These are phyloP conservation scores for Macrotyloma uniflorum DNA, from an alignment of 306 rosid genomes.

Conservation along the genomic window DNA sequence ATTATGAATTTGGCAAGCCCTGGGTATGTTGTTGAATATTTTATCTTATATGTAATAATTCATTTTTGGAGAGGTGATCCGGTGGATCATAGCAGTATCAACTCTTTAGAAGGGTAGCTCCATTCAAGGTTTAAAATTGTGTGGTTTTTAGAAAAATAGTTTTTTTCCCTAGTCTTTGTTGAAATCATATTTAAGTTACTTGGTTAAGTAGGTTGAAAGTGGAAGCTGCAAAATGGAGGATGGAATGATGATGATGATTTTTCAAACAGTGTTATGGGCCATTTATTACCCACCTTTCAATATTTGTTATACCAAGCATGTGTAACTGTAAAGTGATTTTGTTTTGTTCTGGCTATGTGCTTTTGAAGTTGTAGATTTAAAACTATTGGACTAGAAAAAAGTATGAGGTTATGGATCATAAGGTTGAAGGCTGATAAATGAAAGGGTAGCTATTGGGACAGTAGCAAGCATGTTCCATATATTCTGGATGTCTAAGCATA, in stretches of 20 bases:
- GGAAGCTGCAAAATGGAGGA: slow-evolving; percentile 12
- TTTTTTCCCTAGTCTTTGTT: background rate
- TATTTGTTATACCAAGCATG: slow-evolving; percentile 20
- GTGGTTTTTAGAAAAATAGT: background rate
- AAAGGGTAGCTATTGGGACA: slow-evolving; percentile 19
- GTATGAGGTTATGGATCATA: slow-evolving; percentile 10
- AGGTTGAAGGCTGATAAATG: slow-evolving; percentile 30
- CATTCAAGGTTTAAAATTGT: slow-evolving; percentile 3
- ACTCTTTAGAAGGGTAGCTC: slow-evolving; percentile 13
- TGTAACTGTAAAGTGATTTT: slow-evolving; percentile 11
- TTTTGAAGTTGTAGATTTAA: slow-evolving; percentile 20
- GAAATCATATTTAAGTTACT: slow-evolving; percentile 13
- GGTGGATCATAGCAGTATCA: slow-evolving; percentile 4
- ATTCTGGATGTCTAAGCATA: slow-evolving; percentile 21
- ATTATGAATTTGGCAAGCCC: slow-evolving; percentile 90
- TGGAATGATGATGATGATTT: background rate
- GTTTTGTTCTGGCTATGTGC: slow-evolving; percentile 23
- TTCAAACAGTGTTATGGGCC: slow-evolving; percentile 4
- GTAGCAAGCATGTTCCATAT: slow-evolving; percentile 22
- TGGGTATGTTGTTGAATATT: slow-evolving; percentile 68
- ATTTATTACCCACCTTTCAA: background rate
- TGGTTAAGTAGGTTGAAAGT: slow-evolving; percentile 21
- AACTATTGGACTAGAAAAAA: slow-evolving; percentile 24
- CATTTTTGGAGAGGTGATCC: background rate
- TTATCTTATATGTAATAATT: slow-evolving; percentile 12